Percentiles rank a stretch among this genome's conserved stretches.
phyloP scores from a whole-genome alignment of 768 basidiomycete species.

The Paxillus ammoniavirescens region DNA sequence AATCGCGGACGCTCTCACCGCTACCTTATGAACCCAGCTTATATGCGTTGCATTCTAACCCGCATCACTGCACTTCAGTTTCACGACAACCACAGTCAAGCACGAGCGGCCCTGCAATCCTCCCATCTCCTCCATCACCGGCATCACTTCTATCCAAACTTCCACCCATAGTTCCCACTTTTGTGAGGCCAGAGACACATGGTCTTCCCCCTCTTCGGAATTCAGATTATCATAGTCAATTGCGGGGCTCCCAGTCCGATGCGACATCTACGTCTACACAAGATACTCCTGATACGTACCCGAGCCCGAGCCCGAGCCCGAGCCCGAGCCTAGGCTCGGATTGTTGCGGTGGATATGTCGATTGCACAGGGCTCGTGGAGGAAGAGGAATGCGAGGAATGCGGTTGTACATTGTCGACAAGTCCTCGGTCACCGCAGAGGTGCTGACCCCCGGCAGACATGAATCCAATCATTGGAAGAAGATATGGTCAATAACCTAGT shows the following conservation, averaged over 20 bases:
- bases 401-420: background rate
- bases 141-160: background rate
- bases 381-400: slow-evolving; percentile 14
- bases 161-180: background rate
- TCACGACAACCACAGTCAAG: slow-evolving; percentile 6
- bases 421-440: background rate
- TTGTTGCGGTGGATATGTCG: slow-evolving; percentile 51
- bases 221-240: background rate
- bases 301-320: slow-evolving; percentile 27
- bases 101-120: slow-evolving; percentile 20
- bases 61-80: background rate
- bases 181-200: background rate
- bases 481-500: background rate
- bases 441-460: background rate
- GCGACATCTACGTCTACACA: background rate
- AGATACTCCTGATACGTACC: slow-evolving; percentile 4
- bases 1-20: slow-evolving; percentile 29
- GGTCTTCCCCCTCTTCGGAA: background rate
- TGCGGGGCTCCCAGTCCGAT: background rate
- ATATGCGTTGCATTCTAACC: background rate
- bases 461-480: background rate
- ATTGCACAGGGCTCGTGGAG: slow-evolving; percentile 43
- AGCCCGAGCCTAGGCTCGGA: slow-evolving; percentile 37
- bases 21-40: background rate
- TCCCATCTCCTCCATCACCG: slow-evolving; percentile 25